Base-by-base conservation (phyloP, 2,329 filamentous ascomycete species). In the Aspergillus eucalypticola region DNA sequence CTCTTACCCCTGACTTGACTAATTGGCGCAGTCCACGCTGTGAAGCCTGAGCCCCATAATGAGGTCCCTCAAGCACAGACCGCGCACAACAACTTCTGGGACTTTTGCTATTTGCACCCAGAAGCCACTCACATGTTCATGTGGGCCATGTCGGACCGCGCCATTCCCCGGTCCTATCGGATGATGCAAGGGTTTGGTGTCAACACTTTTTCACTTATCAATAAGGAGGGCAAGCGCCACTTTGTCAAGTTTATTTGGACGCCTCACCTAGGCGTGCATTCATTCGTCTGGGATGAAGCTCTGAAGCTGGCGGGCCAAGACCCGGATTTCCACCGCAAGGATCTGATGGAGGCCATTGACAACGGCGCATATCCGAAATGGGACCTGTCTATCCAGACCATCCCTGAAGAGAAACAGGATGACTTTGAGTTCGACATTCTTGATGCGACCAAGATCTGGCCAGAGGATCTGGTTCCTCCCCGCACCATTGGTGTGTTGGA, bases 381-480 rank as follows among this genome's bases (percentile, higher is more conserved):
- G 90, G 88, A 89, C 69, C 91, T 94, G 60, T 90, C 89, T 46
- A 87, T 96, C 19, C 91, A 96, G 70, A 81, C 88, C 3, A 84
- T 94, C 19, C 84, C 88, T 0, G 90, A 94, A 65, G 82, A 82
- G 6, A 83, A 87, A 51, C 85, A 91, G 71, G 82, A 94, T 63
- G 85, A 90, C 17, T 96, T 94, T 60, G 91, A 94, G 6, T 94
- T 95, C 62, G 91, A 95, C 68, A 88, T 93, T 21, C 84, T 95
- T 1, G 91, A 95, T 65, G 88, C 90, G 0, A 95, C 91, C 44
- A 95, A 95, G 78, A 75, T 94, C 27, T 94, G 90, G 90, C 91
- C 91, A 0, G 90, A 95, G 71, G 89, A 93, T 13, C 76, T 87
- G 0, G 79, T 92, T 0, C 90, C 90, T 0, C 82, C 94, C 23